phyloP scores from a whole-genome alignment of 139 green algal species.

The Volvox reticuliferus region DNA sequence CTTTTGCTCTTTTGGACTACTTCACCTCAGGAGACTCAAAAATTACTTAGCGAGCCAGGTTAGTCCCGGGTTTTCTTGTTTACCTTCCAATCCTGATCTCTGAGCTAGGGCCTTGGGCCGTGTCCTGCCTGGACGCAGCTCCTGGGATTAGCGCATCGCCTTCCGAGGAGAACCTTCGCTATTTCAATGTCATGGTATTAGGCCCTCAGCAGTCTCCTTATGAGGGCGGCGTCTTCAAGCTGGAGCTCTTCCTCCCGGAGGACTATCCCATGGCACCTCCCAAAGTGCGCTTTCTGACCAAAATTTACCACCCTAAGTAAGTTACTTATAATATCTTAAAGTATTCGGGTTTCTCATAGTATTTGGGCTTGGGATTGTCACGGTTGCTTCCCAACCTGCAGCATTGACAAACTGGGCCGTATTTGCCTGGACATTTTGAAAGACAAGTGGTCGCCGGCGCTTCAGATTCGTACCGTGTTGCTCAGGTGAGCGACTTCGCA shows the following conservation, averaged over 20 bases:
- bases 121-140: conserved; percentile 65
- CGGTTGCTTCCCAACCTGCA: background rate
- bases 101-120: background rate
- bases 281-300: conserved; percentile 98
- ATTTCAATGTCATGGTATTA: conserved; percentile 99
- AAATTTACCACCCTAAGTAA: conserved; percentile 98
- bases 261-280: conserved; percentile 99
- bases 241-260: conserved; percentile 99
- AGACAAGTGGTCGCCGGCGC: conserved; percentile 98
- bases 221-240: conserved; percentile 96
- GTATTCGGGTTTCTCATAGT: no score
- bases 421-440: conserved; percentile 99
- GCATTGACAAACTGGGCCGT: conserved; percentile 97
- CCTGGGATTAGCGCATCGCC: conserved; percentile 96
- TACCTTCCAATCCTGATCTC: no score
- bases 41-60: conserved; percentile 96
- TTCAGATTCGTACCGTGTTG: conserved; percentile 98
- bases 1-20: background rate
- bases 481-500: conserved; percentile 74
- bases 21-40: conserved; percentile 91
- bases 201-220: conserved; percentile 94
- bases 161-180: conserved; percentile 96
- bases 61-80: background rate
- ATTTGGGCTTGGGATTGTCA: background rate
- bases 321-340: background rate